Percentiles rank a stretch among this genome's conserved stretches.
These are phyloP conservation scores for Flaveria bidentis DNA, from an alignment of 129 eudicot species.

Conservation along the genomic window DNA sequence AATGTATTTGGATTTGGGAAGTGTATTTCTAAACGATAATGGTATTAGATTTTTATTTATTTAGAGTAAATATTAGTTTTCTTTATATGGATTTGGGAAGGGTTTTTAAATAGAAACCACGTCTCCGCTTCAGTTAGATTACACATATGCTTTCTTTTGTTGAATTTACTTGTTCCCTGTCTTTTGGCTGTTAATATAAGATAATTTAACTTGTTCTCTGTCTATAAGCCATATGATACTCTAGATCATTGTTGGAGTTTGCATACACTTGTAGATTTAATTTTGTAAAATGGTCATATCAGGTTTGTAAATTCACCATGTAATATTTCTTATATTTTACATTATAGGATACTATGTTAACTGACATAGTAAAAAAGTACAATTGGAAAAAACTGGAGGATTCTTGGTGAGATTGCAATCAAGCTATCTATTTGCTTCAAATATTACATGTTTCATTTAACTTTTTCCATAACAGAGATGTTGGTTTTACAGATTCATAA, in stretches of 20 bases:
- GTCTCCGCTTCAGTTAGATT: constrained; percentile 4
- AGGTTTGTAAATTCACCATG: too few species aligned
- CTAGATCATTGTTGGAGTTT: too few species aligned
- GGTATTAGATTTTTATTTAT: not conserved
- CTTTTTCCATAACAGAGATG: not conserved
- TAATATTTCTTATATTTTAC: too few species aligned
- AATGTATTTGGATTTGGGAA: not conserved
- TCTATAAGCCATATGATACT: too few species aligned
- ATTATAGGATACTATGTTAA: too few species aligned
- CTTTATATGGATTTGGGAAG: not conserved
- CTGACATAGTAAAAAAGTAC: too few species aligned
- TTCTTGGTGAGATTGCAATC: constrained; percentile 49
- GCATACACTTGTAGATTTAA: too few species aligned
- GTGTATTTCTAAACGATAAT: not conserved
- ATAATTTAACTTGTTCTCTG: too few species aligned
- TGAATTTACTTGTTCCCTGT: too few species aligned
- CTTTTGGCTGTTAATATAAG: too few species aligned
- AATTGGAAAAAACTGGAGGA: too few species aligned
- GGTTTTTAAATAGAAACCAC: not conserved
- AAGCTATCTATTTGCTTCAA: constrained; percentile 13
- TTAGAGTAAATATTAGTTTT: not conserved
- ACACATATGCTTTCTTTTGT: not conserved
- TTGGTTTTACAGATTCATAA: not conserved
- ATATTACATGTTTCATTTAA: not conserved
- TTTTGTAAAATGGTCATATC: too few species aligned